Base-by-base conservation (phyloP, 2,329 filamentous ascomycete genomes). In the Paraphaeosphaeria sporulosa region DNA sequence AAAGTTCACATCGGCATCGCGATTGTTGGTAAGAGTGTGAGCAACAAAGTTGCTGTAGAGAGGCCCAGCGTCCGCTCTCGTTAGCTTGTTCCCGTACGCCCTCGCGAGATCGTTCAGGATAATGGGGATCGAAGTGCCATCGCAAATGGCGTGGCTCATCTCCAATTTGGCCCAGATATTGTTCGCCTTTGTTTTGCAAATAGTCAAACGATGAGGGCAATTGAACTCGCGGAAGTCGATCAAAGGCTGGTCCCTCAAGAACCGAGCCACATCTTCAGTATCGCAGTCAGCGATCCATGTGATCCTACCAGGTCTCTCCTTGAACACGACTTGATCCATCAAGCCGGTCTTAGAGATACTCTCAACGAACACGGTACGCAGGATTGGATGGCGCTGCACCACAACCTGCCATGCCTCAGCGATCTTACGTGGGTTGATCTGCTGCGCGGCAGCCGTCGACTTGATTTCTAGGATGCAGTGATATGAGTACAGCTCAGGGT, bases 41-140 rank as follows among this genome's bases (percentile, higher is more conserved):
- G 71, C 69, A 48, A 80, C 75, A 61, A 79, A 81, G 38, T 75
- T 67, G 53, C 77, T 76, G 63, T 78, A 81, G 4, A 74, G 67
- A 5, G 78, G 75, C 2, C 72, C 78, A 1, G 64, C 62, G n/a
- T 73, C 74, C 15, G 73, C 69, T n/a, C 73, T 71, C 15, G 69
- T 64, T 0, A 83, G 64, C n/a, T 76, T 73, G 10, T 76, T 75
- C n/a, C 76, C 73, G 51, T 85, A 85, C 2, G 82, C 82, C 4
- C 76, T 64, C 15, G 76, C 75, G 8, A 85, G 63, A 56, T 85
- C 83, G 4, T 76, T 74, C 5, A 83, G 67, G 5, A 85, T 76
- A 48, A 84, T 80, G 0, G 82, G 79, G 46, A 85, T 80, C 0
- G 84, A 85, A 40, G 76, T 78, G 1, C 83, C 84, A 69, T 86